These are phyloP conservation scores for Cymbidium sinense DNA, from an alignment of 106 monocot species.

Conservation along the genomic window DNA sequence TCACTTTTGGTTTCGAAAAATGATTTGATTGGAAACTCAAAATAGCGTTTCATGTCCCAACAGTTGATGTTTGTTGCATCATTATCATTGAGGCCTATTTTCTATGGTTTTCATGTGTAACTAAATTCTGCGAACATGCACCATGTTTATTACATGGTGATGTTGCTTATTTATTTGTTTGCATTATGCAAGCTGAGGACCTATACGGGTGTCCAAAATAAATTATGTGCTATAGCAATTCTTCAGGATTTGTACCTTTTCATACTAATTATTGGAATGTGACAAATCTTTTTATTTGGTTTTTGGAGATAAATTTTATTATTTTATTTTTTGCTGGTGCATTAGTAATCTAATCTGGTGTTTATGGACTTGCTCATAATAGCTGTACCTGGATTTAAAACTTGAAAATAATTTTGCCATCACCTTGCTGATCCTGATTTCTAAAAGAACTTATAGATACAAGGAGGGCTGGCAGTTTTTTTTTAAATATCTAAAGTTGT, in stretches of 20 bases:
- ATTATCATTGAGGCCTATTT: not conserved
- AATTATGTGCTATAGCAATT: no score
- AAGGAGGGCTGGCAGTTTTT: not conserved
- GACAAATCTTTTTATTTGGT: not conserved
- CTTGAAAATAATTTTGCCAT: not conserved
- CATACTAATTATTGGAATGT: not conserved
- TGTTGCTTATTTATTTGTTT: not conserved
- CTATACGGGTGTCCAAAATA: not conserved
- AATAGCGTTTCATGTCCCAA: not conserved
- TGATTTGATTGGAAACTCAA: not conserved
- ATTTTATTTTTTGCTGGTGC: not conserved
- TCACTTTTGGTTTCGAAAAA: not conserved
- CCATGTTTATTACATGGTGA: not conserved
- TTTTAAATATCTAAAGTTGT: no score
- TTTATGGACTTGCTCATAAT: not conserved
- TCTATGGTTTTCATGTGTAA: slow-evolving; percentile 4
- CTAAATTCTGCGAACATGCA: not conserved
- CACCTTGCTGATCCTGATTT: not conserved
- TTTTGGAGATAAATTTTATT: not conserved
- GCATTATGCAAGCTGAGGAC: not conserved
- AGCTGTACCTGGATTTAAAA: not conserved
- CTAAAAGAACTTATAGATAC: not conserved
- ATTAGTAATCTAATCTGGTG: not conserved
- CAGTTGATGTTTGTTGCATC: not conserved
- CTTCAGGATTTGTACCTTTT: not conserved